Evolutionary conservation across 805 yeast genomes (phyloP).

Genomic region (Saccharomyces paradoxus): DNA sequence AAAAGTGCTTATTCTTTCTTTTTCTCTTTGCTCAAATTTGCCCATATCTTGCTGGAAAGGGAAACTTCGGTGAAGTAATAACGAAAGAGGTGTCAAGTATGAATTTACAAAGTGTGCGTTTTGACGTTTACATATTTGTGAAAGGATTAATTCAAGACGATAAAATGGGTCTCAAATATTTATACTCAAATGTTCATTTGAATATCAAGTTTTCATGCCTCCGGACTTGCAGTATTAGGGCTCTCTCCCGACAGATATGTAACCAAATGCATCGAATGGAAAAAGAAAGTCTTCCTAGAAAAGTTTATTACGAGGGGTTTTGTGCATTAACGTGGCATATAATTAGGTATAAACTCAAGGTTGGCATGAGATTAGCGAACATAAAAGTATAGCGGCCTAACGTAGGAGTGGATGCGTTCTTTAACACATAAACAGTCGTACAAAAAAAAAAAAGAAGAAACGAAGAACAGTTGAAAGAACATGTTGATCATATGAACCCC

Average conservation of each 20-base stretch:
- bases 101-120: neutral
- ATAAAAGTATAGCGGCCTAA: neutral
- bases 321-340: neutral
- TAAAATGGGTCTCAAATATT: neutral
- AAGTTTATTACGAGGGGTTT: neutral
- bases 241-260: neutral
- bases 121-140: neutral
- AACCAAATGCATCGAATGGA: neutral
- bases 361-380: neutral
- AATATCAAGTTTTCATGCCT: neutral
- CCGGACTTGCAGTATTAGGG: neutral
- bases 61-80: neutral
- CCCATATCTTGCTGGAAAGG: neutral
- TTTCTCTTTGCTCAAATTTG: neutral
- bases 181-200: neutral
- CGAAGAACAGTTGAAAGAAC: neutral
- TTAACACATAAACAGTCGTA: neutral
- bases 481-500: neutral
- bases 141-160: neutral
- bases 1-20: slow-evolving; percentile 1
- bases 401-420: neutral
- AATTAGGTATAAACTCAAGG: neutral
- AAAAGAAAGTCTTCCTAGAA: neutral
- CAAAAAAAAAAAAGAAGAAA: neutral
- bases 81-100: neutral